A percentile compares a stretch with the other conserved stretches of the same genome.
Evolutionary conservation across 2,329 filamentous ascomycete species (phyloP).

Genomic region (Xylariaceae sp.): DNA sequence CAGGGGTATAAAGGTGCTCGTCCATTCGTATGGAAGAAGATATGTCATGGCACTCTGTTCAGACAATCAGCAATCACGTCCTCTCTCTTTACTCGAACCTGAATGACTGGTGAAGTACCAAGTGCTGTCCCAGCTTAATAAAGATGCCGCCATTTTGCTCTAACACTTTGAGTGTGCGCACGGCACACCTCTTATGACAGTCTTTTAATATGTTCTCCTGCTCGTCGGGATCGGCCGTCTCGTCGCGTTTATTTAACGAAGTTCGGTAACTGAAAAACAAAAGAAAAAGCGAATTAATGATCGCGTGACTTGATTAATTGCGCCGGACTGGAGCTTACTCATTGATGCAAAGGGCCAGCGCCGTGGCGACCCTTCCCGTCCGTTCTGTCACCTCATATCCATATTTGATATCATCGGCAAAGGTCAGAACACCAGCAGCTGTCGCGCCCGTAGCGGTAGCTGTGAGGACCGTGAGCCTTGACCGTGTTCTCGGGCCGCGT

Average conservation of each 20-base stretch:
- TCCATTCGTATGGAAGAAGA: conserved; percentile 86
- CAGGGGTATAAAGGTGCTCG: conserved; percentile 87
- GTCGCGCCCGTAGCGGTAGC: conserved; percentile 48
- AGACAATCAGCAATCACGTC: conserved; percentile 1
- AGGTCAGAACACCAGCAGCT: conserved; percentile 46
- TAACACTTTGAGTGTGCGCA: conserved; percentile 76
- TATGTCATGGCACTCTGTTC: conserved; percentile 86
- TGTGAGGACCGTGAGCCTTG: conserved; percentile 38
- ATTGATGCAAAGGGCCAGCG: conserved; percentile 77
- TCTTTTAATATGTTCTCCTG: conserved; percentile 65
- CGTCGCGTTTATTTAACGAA: conserved; percentile 67
- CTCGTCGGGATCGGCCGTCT: conserved; percentile 56
- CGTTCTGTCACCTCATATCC: conserved; percentile 70
- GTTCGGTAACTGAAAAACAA: conserved; percentile 66
- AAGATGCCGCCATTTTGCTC: conserved; percentile 98
- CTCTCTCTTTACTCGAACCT: neutral
- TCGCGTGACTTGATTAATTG: neutral
- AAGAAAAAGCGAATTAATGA: conserved; percentile 9
- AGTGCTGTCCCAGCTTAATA: conserved; percentile 93
- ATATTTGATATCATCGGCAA: conserved; percentile 67
- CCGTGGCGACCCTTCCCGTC: conserved; percentile 69
- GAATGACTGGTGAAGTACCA: conserved; percentile 45
- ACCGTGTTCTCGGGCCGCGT: conserved; percentile 20
- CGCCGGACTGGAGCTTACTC: conserved; percentile 52
- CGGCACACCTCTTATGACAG: conserved; percentile 89